These are phyloP conservation scores for Russula virescens DNA, from an alignment of 768 basidiomycete species.

Conservation along the genomic window DNA sequence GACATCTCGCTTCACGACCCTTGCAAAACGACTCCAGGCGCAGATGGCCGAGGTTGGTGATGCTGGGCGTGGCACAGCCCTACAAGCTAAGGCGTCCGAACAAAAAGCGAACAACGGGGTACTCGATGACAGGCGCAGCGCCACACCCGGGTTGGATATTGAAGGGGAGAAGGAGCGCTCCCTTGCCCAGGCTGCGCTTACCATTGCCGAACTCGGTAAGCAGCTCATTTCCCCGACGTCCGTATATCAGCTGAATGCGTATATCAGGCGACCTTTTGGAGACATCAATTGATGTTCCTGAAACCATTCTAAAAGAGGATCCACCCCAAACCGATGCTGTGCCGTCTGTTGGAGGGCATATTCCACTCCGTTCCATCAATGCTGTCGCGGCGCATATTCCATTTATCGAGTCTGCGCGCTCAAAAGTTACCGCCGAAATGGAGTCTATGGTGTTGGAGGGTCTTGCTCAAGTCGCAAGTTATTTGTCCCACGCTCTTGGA, in stretches of 20 bases:
- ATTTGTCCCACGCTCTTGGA: neutral
- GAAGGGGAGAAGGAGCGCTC: constrained; percentile 82
- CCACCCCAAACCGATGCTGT: neutral
- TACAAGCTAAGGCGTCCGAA: constrained; percentile 14
- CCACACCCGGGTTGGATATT: constrained; percentile 32
- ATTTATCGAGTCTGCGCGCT: constrained; percentile 65
- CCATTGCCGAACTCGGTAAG: constrained; percentile 84
- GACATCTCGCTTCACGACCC: constrained; percentile 75
- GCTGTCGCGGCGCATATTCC: constrained; percentile 65
- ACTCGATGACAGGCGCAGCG: constrained; percentile 16
- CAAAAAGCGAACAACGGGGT: constrained; percentile 17
- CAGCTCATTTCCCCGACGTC: neutral
- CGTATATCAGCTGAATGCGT: neutral
- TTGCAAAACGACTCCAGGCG: constrained; percentile 73
- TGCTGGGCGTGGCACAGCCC: constrained; percentile 7
- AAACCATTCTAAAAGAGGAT: neutral
- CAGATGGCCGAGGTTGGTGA: constrained; percentile 73
- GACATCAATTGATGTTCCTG: neutral
- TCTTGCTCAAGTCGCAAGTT: constrained; percentile 64
- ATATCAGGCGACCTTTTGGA: constrained; percentile 22
- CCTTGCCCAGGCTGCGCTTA: constrained; percentile 92
- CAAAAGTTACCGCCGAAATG: constrained; percentile 78
- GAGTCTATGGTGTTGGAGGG: constrained; percentile 83
- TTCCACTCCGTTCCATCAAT: constrained; percentile 64
- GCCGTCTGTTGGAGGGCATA: neutral